Evolutionary conservation across 2,329 filamentous ascomycete genomes (phyloP).

Genomic region (Alternaria tenuissima): DNA sequence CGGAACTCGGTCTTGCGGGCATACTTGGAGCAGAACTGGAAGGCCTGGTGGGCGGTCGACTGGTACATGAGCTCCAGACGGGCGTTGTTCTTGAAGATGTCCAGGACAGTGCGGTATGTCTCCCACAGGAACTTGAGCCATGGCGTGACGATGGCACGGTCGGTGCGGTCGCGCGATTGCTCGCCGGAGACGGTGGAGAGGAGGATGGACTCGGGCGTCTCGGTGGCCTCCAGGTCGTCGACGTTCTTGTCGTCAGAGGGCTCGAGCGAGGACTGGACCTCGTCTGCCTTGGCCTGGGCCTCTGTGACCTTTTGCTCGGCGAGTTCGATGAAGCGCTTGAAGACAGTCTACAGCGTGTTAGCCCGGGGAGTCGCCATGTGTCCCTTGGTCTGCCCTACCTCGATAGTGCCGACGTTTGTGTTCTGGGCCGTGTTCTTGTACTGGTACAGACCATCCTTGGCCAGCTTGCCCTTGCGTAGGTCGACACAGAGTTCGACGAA

Average conservation of each 20-base stretch:
- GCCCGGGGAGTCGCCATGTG: slow-evolving; percentile 1
- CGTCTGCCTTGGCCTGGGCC: slow-evolving; percentile 94
- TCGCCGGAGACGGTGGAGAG: slow-evolving; percentile 97
- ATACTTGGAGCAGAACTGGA: slow-evolving; percentile 98
- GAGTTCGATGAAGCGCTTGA: slow-evolving; percentile 98
- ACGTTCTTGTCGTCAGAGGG: slow-evolving; percentile 77
- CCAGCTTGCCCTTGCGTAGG: slow-evolving; percentile 96
- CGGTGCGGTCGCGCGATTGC: slow-evolving; percentile 95
- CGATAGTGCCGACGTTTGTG: slow-evolving; percentile 97
- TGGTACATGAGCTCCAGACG: slow-evolving; percentile 98
- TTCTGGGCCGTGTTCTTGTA: slow-evolving; percentile 99
- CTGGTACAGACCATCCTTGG: slow-evolving; percentile 98
- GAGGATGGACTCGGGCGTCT: slow-evolving; percentile 97
- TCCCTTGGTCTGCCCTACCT: slow-evolving; percentile 63
- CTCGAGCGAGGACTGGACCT: slow-evolving; percentile 88
- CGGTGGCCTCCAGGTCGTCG: slow-evolving; percentile 94
- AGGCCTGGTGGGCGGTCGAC: slow-evolving; percentile 96
- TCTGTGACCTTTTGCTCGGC: slow-evolving; percentile 95
- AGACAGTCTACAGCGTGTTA: slow-evolving; percentile 66
- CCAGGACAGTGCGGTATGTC: slow-evolving; percentile 96
- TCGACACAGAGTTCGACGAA: slow-evolving; percentile 97
- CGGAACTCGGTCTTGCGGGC: slow-evolving; percentile 99
- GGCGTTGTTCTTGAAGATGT: slow-evolving; percentile 99
- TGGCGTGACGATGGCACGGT: slow-evolving; percentile 96
- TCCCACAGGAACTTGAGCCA: slow-evolving; percentile 99